Conservation (phyloP, 164 flowering plant species). For the Magnolia kwangsiensis region DNA sequence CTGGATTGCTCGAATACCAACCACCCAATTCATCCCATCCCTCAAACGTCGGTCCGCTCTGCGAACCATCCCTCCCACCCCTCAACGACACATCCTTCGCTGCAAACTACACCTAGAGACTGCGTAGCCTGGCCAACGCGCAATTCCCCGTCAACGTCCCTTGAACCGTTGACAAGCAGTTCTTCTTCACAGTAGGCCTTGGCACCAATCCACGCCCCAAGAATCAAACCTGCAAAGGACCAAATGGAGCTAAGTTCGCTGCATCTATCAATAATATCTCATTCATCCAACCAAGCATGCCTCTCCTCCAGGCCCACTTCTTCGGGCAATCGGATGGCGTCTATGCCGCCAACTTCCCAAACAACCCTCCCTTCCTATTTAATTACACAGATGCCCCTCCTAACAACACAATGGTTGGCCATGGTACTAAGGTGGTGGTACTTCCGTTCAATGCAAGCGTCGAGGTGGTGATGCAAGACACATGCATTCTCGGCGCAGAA, state of each 20-base stretch:
- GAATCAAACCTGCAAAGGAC: constrained; percentile 58
- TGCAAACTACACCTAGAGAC: constrained; percentile 29
- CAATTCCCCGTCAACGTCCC: constrained; percentile 49
- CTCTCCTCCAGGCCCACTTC: constrained; percentile 49
- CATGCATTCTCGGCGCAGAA: constrained; percentile 57
- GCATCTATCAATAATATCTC: constrained; percentile 56
- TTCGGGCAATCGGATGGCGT: constrained; percentile 29
- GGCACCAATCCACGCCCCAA: constrained; percentile 47
- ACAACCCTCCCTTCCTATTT: constrained; percentile 28
- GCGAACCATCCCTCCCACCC: constrained; percentile 39
- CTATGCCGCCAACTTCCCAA: constrained; percentile 45
- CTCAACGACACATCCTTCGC: constrained; percentile 42
- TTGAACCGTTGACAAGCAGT: constrained; percentile 30
- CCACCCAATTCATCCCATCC: neutral
- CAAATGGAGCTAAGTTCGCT: constrained; percentile 43
- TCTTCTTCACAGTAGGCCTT: constrained; percentile 53
- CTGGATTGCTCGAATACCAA: constrained; percentile 45
- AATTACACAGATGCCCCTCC: constrained; percentile 64
- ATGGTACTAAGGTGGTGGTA: constrained; percentile 51
- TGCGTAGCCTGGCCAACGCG: constrained; percentile 33
- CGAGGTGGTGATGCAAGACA: constrained; percentile 59
- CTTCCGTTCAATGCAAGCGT: constrained; percentile 47
- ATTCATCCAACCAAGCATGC: constrained; percentile 32
- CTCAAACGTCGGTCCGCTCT: neutral
- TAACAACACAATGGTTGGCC: constrained; percentile 37